These are phyloP conservation scores for Ogataea nitratoaversa DNA, from an alignment of 805 yeast species.

Conservation along the genomic window DNA sequence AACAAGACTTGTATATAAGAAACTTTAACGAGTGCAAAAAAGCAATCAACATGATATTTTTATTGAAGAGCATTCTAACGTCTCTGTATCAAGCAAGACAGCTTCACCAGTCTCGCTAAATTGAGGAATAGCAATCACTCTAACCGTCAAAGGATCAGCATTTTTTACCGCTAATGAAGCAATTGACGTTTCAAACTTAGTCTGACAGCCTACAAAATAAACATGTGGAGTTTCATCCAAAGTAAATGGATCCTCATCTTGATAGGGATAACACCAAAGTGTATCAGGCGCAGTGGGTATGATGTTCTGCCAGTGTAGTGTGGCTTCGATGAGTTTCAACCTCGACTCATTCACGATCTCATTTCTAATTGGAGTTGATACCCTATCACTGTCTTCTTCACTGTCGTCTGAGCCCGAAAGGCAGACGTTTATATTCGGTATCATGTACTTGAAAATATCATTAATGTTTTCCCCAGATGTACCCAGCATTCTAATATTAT, in stretches of 20 bases:
- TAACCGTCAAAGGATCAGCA: conserved; percentile 31
- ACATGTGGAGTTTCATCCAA: conserved; percentile 81
- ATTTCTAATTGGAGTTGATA: conserved; percentile 19
- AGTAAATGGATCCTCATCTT: conserved; percentile 73
- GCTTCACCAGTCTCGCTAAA: conserved; percentile 63
- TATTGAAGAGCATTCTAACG: conserved; percentile 53
- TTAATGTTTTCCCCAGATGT: conserved; percentile 81
- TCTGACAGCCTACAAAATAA: conserved; percentile 83
- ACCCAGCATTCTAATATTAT: conserved; percentile 57
- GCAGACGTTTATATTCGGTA: conserved; percentile 34
- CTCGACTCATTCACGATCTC: conserved; percentile 52
- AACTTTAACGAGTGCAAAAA: background rate
- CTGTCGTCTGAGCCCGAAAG: conserved; percentile 8
- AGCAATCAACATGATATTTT: conserved; percentile 18
- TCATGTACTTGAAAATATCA: conserved; percentile 68
- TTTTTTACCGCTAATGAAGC: conserved; percentile 34
- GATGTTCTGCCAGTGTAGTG: conserved; percentile 77
- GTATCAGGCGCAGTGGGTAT: conserved; percentile 98
- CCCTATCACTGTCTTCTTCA: conserved; percentile 13
- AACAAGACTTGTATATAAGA: too few species aligned
- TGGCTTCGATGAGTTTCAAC: conserved; percentile 57
- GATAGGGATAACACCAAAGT: conserved; percentile 81
- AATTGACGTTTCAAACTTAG: conserved; percentile 46
- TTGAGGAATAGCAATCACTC: conserved; percentile 65
- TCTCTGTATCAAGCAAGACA: conserved; percentile 55